These are phyloP conservation scores for Tardiomyces blankii DNA, from an alignment of 1,139 yeast genomes.

Conservation along the genomic window DNA sequence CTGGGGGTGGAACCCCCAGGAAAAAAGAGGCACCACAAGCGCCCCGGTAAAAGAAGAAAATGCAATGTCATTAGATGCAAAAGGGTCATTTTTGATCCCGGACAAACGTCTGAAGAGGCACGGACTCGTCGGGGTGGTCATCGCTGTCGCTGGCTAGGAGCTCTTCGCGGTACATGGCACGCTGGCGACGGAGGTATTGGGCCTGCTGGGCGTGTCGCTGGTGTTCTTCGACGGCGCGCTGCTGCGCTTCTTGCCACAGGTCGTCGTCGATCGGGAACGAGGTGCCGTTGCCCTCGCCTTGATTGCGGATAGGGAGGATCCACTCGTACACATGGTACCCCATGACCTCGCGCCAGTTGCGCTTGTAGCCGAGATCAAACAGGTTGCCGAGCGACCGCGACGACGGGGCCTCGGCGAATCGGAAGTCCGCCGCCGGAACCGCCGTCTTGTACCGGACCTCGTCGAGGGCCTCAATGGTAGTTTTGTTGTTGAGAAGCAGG, in stretches of 20 bases:
- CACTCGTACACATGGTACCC: conserved; percentile 56
- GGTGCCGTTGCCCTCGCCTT: conserved; percentile 16
- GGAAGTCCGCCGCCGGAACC: conserved; percentile 29
- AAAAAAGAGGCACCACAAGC: no score
- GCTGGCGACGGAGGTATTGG: conserved; percentile 4
- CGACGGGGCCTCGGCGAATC: conserved; percentile 30
- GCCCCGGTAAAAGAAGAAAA: no score
- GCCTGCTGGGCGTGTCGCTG: conserved; percentile 1
- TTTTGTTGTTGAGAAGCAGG: conserved; percentile 47
- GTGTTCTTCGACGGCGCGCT: conserved; percentile 20
- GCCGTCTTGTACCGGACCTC: conserved; percentile 40
- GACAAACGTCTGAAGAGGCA: not conserved
- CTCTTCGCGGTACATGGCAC: conserved; percentile 5
- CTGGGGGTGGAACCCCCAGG: no score
- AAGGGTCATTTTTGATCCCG: not conserved
- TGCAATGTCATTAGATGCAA: not conserved
- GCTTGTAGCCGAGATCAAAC: conserved; percentile 55
- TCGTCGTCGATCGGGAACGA: conserved; percentile 22
- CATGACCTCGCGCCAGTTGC: conserved; percentile 64
- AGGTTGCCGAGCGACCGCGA: conserved; percentile 45
- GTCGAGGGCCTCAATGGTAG: conserved; percentile 78
- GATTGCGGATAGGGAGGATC: conserved; percentile 48
- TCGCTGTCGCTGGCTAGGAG: not conserved
- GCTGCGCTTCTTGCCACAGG: conserved; percentile 18
- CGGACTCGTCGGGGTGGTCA: not conserved